Evolutionary conservation across 257 asterid genomes (phyloP).

Genomic region (Apocynum venetum): DNA sequence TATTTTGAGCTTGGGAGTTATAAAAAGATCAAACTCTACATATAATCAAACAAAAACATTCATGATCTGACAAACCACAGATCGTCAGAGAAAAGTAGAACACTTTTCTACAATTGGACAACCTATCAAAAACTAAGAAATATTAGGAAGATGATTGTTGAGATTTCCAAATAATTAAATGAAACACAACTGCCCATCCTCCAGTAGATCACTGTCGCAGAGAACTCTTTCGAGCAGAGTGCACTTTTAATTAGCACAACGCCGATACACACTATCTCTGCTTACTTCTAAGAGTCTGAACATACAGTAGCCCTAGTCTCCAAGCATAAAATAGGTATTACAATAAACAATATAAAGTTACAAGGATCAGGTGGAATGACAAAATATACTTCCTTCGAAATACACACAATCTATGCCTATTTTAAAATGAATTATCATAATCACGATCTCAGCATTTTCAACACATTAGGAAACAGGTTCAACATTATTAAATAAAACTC

Average conservation of each 20-base stretch:
- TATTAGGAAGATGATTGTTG: conserved; percentile 33
- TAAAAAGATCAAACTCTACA: not conserved
- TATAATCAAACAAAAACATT: not conserved
- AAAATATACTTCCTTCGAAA: no score
- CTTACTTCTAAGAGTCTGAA: not conserved
- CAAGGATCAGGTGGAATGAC: not conserved
- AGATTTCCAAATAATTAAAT: conserved; percentile 6
- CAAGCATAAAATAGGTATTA: no score
- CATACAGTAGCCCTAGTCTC: no score
- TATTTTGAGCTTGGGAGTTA: no score
- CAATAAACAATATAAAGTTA: no score
- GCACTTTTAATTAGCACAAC: conserved; percentile 9
- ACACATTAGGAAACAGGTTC: not conserved
- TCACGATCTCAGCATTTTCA: not conserved
- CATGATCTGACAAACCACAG: no score
- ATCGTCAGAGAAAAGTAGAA: not conserved
- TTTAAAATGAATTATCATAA: no score
- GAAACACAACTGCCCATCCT: conserved; percentile 34
- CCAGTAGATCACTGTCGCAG: conserved; percentile 22
- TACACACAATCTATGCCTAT: no score
- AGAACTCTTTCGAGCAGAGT: conserved; percentile 26
- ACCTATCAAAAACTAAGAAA: not conserved
- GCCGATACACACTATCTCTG: conserved; percentile 26
- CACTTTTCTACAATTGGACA: not conserved
- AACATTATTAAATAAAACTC: not conserved